Evolutionary conservation across 805 yeast genomes (phyloP).

Genomic region (Blastobotrys americana): DNA sequence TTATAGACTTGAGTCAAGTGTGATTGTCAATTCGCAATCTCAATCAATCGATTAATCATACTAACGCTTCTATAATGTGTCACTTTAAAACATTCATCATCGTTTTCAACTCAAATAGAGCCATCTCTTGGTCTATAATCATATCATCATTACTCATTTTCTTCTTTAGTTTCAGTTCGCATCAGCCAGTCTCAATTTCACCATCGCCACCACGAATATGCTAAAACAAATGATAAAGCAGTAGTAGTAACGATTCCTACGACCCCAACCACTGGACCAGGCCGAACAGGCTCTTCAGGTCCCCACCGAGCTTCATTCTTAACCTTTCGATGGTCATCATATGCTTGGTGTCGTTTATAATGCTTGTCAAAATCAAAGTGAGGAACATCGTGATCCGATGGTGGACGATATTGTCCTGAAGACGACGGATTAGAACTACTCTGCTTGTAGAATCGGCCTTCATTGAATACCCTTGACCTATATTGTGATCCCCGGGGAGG

Average conservation of each 20-base stretch:
- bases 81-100: too few relatives aligned
- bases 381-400: conserved; percentile 29
- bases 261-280: background rate
- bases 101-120: too few relatives aligned
- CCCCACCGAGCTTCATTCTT: conserved; percentile 8
- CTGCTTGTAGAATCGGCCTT: conserved; percentile 12
- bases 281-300: conserved; percentile 1
- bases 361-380: conserved; percentile 33
- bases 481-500: conserved; percentile 6
- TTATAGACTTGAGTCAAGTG: too few relatives aligned
- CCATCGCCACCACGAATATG: background rate
- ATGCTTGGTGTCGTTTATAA: conserved; percentile 26
- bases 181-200: too few relatives aligned
- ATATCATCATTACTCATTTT: too few relatives aligned
- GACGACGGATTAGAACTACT: conserved; percentile 5
- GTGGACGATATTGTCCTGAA: conserved; percentile 11
- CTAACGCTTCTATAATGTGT: too few relatives aligned
- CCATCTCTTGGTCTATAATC: too few relatives aligned
- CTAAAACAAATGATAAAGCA: background rate
- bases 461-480: conserved; percentile 15
- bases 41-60: too few relatives aligned
- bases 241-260: background rate
- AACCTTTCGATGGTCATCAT: conserved; percentile 24
- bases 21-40: too few relatives aligned
- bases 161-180: too few relatives aligned